Evolutionary conservation across 139 green algal genomes (phyloP).

Genomic region (Picochlorum sp.): DNA sequence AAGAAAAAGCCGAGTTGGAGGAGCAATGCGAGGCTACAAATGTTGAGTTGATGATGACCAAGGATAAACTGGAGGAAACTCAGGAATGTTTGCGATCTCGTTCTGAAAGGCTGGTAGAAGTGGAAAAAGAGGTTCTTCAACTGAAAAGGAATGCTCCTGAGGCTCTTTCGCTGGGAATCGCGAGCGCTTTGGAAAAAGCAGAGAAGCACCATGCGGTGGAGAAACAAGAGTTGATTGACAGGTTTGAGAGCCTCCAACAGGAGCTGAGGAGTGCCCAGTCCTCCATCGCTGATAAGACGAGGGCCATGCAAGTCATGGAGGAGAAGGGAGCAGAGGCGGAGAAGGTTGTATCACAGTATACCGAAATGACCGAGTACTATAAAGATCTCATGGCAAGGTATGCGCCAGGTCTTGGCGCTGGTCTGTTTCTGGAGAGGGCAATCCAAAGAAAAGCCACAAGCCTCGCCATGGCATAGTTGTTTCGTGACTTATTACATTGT

Average conservation of each 20-base stretch:
- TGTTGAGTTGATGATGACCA: too few relatives aligned
- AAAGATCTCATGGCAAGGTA: constrained; percentile 31
- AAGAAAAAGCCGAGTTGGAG: not conserved
- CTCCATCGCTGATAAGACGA: not conserved
- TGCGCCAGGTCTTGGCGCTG: constrained; percentile 35
- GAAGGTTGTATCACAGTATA: not conserved
- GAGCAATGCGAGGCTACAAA: too few relatives aligned
- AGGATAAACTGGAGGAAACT: too few relatives aligned
- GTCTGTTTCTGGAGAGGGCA: constrained; percentile 33
- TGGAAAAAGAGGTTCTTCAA: too few relatives aligned
- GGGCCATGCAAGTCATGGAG: not conserved
- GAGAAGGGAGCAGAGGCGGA: constrained; percentile 1
- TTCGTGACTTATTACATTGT: not conserved
- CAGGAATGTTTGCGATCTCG: too few relatives aligned
- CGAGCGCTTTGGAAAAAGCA: not conserved
- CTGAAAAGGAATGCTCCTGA: too few relatives aligned
- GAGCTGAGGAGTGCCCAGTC: not conserved
- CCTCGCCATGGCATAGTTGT: not conserved
- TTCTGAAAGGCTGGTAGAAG: too few relatives aligned
- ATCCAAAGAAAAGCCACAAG: constrained; percentile 22
- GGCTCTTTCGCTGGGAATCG: not conserved
- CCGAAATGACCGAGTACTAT: constrained; percentile 5
- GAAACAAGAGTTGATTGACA: constrained; percentile 2
- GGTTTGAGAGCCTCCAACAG: not conserved
- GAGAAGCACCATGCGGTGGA: not conserved